Evolutionary conservation across 345 rosid species (phyloP).

Genomic region (Angophora floribunda): DNA sequence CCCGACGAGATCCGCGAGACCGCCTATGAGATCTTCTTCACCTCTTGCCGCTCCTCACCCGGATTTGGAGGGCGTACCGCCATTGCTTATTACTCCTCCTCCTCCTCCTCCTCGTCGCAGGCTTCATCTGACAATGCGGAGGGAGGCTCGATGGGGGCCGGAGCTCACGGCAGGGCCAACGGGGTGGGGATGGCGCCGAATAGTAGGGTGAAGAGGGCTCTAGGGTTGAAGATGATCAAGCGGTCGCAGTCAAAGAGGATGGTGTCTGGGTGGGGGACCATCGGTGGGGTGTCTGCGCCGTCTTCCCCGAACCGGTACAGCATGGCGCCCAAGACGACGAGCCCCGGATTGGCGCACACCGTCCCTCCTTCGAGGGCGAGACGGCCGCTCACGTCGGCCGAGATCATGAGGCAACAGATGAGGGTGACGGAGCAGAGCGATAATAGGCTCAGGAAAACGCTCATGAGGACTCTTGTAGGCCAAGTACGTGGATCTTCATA

Average conservation of each 20-base stretch:
- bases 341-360: constrained; percentile 16
- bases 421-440: constrained; percentile 88
- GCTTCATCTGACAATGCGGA: neutral
- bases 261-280: constrained; percentile 12
- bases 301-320: constrained; percentile 36
- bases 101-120: neutral
- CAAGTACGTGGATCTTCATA: constrained; percentile 39
- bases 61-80: constrained; percentile 81
- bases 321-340: neutral
- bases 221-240: constrained; percentile 76
- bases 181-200: constrained; percentile 70
- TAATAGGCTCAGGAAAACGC: constrained; percentile 77
- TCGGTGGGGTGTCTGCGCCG: constrained; percentile 20
- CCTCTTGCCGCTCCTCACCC: constrained; percentile 79
- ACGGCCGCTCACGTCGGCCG: constrained; percentile 84
- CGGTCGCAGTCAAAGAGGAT: constrained; percentile 74
- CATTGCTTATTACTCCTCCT: constrained; percentile 11
- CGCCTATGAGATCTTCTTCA: constrained; percentile 90
- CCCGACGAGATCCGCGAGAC: constrained; percentile 64
- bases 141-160: constrained; percentile 11
- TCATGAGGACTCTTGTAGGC: constrained; percentile 93
- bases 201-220: constrained; percentile 65
- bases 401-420: constrained; percentile 97
- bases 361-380: constrained; percentile 46
- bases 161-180: constrained; percentile 4